A percentile compares a stretch with the other conserved stretches of the same genome.
Evolutionary conservation across 2,329 filamentous ascomycete species (phyloP).

Genomic region (Polychaeton citri): DNA sequence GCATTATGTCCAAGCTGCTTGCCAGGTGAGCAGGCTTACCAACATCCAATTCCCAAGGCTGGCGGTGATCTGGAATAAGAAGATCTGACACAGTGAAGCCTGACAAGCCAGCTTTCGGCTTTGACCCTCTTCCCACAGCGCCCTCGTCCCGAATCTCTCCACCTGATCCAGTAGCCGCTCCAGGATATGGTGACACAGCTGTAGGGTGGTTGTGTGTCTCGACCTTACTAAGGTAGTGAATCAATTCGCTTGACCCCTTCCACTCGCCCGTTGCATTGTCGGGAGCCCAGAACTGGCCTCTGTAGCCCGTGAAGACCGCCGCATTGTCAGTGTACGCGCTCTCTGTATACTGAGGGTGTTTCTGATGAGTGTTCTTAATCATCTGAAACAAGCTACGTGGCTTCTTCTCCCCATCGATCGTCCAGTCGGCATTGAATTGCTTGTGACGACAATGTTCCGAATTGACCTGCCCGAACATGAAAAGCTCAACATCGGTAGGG

Average conservation of each 20-base stretch:
- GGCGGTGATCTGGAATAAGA: conserved; percentile 66
- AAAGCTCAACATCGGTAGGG: conserved; percentile 84
- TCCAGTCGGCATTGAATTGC: conserved; percentile 95
- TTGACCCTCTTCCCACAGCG: conserved; percentile 82
- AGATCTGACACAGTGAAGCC: conserved; percentile 96
- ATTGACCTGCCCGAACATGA: conserved; percentile 99
- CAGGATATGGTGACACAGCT: conserved; percentile 83
- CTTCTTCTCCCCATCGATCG: conserved; percentile 74
- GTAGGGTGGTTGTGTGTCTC: conserved; percentile 98
- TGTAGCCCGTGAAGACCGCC: conserved; percentile 68
- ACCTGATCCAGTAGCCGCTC: conserved; percentile 87
- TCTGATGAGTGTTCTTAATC: conserved; percentile 88
- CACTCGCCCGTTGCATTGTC: conserved; percentile 77
- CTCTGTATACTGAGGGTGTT: conserved; percentile 64
- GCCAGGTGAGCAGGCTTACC: conserved; percentile 87
- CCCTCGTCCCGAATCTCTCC: conserved; percentile 95
- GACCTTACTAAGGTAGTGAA: conserved; percentile 85
- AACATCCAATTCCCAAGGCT: conserved; percentile 84
- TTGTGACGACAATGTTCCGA: conserved; percentile 86
- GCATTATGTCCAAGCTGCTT: conserved; percentile 91
- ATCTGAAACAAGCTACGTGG: conserved; percentile 77
- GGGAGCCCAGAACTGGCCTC: conserved; percentile 72
- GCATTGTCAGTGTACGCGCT: conserved; percentile 97
- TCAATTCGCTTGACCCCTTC: conserved; percentile 71
- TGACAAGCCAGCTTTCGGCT: conserved; percentile 78